Evolutionary conservation across 805 yeast genomes (phyloP).

Genomic region (Saccharomyces jurei): DNA sequence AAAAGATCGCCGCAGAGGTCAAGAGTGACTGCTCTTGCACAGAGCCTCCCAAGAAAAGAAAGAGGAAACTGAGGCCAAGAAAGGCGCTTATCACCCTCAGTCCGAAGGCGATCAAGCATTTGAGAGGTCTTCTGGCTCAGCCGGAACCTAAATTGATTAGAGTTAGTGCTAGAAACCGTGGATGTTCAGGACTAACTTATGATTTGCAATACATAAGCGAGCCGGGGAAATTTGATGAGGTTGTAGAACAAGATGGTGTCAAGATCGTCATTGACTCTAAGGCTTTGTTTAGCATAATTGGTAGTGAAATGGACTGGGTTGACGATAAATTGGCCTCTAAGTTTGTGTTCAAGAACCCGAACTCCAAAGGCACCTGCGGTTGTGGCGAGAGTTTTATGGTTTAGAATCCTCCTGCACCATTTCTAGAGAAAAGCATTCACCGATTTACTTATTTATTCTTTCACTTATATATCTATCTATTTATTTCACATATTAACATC

Average conservation of each 20-base stretch:
- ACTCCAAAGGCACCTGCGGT: slow-evolving; percentile 96
- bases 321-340: slow-evolving; percentile 85
- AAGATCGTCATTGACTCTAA: slow-evolving; percentile 90
- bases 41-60: slow-evolving; percentile 30
- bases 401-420: slow-evolving; percentile 24
- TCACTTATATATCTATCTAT: slow-evolving; percentile 5
- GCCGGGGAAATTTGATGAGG: slow-evolving; percentile 94
- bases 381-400: slow-evolving; percentile 99
- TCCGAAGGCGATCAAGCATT: slow-evolving; percentile 66
- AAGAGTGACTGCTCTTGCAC: slow-evolving; percentile 6
- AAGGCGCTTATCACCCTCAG: slow-evolving; percentile 83
- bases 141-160: slow-evolving; percentile 87
- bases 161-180: slow-evolving; percentile 91
- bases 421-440: background rate
- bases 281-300: slow-evolving; percentile 90
- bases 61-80: slow-evolving; percentile 74
- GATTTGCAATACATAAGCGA: slow-evolving; percentile 80
- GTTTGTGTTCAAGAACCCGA: slow-evolving; percentile 90
- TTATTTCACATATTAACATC: background rate
- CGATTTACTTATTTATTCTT: slow-evolving; percentile 9
- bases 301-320: slow-evolving; percentile 97
- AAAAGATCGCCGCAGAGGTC: slow-evolving; percentile 11
- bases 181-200: slow-evolving; percentile 92
- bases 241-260: slow-evolving; percentile 88
- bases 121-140: slow-evolving; percentile 55